These are phyloP conservation scores for Sordariomycetes sp. DNA, from an alignment of 2,329 filamentous ascomycete species.

Conservation along the genomic window DNA sequence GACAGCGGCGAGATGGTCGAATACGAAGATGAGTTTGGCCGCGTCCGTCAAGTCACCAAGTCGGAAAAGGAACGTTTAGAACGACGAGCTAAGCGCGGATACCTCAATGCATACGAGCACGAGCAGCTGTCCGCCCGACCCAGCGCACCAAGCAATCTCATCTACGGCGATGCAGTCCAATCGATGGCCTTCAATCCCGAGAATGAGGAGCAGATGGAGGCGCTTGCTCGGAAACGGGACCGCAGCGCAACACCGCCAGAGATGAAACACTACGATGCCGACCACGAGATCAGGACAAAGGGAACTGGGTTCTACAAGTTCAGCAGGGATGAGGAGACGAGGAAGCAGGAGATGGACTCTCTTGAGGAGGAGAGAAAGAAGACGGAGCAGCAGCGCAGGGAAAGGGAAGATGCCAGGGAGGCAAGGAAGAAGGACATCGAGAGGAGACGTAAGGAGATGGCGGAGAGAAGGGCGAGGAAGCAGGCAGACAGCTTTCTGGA, in stretches of 20 bases:
- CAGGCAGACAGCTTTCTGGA: constrained; percentile 67
- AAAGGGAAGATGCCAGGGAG: constrained; percentile 46
- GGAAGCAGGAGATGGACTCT: constrained; percentile 63
- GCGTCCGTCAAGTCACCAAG: constrained; percentile 64
- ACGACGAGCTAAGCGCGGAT: constrained; percentile 38
- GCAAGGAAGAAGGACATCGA: constrained; percentile 55
- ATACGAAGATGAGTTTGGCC: constrained; percentile 86
- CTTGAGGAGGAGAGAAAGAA: constrained; percentile 57
- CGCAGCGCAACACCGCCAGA: constrained; percentile 71
- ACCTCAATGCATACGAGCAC: constrained; percentile 49
- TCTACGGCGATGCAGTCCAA: constrained; percentile 82
- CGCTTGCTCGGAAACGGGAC: constrained; percentile 70
- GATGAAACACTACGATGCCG: constrained; percentile 77
- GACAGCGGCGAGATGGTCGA: constrained; percentile 61
- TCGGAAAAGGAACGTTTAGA: constrained; percentile 58
- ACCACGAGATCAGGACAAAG: constrained; percentile 73
- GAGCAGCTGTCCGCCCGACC: constrained; percentile 63
- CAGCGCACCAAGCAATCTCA: constrained; percentile 57
- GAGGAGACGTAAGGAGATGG: constrained; percentile 51
- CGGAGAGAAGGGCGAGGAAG: constrained; percentile 51
- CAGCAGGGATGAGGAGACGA: constrained; percentile 60
- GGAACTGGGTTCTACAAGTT: constrained; percentile 92
- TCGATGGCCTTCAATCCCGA: constrained; percentile 73
- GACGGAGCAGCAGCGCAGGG: constrained; percentile 55
- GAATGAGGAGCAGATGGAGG: constrained; percentile 63